A percentile compares a stretch with the other conserved stretches of the same genome.
These are phyloP conservation scores for Xylaria sp. DNA, from an alignment of 2,329 filamentous ascomycete genomes.

Conservation along the genomic window DNA sequence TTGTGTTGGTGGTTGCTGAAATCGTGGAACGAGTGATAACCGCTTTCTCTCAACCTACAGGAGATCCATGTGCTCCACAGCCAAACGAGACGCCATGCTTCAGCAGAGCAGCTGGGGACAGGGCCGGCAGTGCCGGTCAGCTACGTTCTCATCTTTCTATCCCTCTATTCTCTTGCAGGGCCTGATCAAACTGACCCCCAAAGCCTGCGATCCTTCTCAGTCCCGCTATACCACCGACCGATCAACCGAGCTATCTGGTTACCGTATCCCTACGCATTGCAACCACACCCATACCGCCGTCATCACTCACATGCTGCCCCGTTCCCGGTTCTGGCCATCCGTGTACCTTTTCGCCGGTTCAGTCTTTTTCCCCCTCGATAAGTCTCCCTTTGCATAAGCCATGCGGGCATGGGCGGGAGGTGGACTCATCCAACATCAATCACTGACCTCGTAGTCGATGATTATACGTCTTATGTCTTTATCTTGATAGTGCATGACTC, in stretches of 20 bases:
- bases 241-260: constrained; percentile 23
- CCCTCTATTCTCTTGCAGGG: neutral
- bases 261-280: constrained; percentile 26
- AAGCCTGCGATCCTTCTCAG: constrained; percentile 16
- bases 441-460: constrained; percentile 9
- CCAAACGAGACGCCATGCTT: constrained; percentile 19
- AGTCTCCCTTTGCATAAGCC: constrained; percentile 14
- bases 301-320: constrained; percentile 26
- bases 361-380: constrained; percentile 2
- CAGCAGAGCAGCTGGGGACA: constrained; percentile 28
- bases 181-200: neutral
- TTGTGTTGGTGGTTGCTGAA: constrained; percentile 13
- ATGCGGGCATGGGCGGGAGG: constrained; percentile 1
- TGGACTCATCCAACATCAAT: neutral
- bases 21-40: constrained; percentile 21
- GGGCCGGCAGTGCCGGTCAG: constrained; percentile 13
- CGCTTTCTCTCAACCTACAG: neutral
- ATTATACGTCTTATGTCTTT: constrained; percentile 14
- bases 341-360: constrained; percentile 13
- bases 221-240: constrained; percentile 23
- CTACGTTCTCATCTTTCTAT: neutral
- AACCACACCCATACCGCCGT: constrained; percentile 32
- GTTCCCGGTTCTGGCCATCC: constrained; percentile 24
- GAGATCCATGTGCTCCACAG: constrained; percentile 22
- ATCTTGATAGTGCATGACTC: constrained; percentile 2